A percentile compares a stretch with the other conserved stretches of the same genome.
Evolutionary conservation across 108 stramenopile species (phyloP).

Genomic region (Chaetoceros tenuissimus): DNA sequence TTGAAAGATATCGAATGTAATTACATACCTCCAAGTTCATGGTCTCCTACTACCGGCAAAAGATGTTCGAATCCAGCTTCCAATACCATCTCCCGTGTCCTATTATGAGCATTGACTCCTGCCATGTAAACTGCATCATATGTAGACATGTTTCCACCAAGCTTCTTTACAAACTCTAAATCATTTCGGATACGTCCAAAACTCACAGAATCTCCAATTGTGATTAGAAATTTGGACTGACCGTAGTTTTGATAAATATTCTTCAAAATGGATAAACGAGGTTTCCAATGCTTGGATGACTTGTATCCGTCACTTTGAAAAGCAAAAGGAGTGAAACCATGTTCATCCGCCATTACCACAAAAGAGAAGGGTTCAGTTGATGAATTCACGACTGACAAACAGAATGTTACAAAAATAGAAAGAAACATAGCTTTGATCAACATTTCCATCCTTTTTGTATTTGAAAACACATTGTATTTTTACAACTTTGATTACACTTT

Average conservation of each 20-base stretch:
- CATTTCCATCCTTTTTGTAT: no score
- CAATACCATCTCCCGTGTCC: background rate
- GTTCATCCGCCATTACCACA: background rate
- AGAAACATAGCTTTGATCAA: no score
- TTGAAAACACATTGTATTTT: no score
- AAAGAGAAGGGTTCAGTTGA: no score
- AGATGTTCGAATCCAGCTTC: background rate
- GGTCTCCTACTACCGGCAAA: conserved; percentile 1
- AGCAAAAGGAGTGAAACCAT: background rate
- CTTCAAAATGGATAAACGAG: background rate
- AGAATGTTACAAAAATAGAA: no score
- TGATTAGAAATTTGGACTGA: background rate
- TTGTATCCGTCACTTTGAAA: background rate
- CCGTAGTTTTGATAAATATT: background rate
- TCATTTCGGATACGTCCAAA: conserved; percentile 1
- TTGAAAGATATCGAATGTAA: no score
- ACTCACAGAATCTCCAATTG: background rate
- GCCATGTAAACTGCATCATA: background rate
- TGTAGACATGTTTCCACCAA: background rate
- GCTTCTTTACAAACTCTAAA: background rate
- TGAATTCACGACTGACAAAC: no score
- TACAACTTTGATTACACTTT: no score
- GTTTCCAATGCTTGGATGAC: background rate
- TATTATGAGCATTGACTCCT: background rate
- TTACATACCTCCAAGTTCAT: conserved; percentile 7